phyloP scores from a whole-genome alignment of 176 grass and related monocot genomes.

The Triticum timopheevii region DNA sequence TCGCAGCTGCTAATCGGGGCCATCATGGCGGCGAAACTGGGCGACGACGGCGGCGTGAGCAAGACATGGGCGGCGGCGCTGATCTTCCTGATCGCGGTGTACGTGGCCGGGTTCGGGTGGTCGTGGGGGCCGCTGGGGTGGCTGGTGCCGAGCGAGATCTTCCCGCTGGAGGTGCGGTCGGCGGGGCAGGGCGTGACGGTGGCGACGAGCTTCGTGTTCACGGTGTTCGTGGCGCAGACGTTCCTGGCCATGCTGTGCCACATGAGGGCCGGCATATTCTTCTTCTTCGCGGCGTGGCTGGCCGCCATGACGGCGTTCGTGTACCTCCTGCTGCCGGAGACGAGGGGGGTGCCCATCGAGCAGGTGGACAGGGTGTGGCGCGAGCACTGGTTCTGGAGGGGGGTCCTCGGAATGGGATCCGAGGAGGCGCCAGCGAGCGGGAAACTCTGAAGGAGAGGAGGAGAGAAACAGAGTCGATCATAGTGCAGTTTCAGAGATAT shows the following conservation, averaged over 20 bases:
- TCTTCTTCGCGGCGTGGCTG: constrained; percentile 75
- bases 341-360: constrained; percentile 63
- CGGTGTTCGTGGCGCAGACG: constrained; percentile 51
- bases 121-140: constrained; percentile 71
- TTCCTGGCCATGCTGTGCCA: constrained; percentile 60
- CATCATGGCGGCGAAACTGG: constrained; percentile 43
- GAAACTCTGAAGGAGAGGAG: background rate
- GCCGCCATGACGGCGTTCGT: constrained; percentile 58
- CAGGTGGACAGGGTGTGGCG: constrained; percentile 54
- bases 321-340: constrained; percentile 58
- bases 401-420: background rate
- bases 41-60: constrained; percentile 15
- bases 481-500: too few species aligned
- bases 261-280: constrained; percentile 58
- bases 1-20: constrained; percentile 55
- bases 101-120: constrained; percentile 66
- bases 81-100: constrained; percentile 56
- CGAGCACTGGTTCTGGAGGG: constrained; percentile 63
- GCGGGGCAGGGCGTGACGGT: constrained; percentile 56
- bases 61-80: constrained; percentile 22
- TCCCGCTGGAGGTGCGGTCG: constrained; percentile 66
- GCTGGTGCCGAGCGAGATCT: constrained; percentile 77
- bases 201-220: constrained; percentile 48
- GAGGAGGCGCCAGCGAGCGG: background rate
- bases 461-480: too few species aligned